A percentile compares a stretch with the other conserved stretches of the same genome.
Evolutionary conservation across 2,329 filamentous ascomycete genomes (phyloP).

Genomic region (Penicillium aurantiogriseum): DNA sequence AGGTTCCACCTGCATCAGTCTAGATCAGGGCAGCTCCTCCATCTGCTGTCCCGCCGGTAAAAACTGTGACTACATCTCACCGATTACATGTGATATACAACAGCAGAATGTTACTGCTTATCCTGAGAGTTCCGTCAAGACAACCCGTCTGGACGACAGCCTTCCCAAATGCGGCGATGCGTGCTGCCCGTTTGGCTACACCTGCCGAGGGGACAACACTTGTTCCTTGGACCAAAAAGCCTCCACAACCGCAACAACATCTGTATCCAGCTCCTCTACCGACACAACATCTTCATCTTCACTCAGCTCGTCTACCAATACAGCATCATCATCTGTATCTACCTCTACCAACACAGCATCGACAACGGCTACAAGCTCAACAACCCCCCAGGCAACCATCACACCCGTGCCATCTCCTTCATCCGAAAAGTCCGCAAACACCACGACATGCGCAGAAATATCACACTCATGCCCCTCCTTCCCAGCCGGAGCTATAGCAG

Average conservation of each 20-base stretch:
- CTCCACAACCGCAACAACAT: constrained; percentile 20
- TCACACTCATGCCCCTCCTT: constrained; percentile 37
- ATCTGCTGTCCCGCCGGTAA: constrained; percentile 48
- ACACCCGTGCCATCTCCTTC: constrained; percentile 24
- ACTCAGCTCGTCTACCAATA: background rate
- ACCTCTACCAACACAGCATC: constrained; percentile 11
- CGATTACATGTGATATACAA: constrained; percentile 45
- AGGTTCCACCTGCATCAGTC: constrained; percentile 40
- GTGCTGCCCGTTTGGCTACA: constrained; percentile 51
- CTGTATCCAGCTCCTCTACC: constrained; percentile 3
- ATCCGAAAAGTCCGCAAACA: constrained; percentile 17
- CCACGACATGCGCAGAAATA: constrained; percentile 3
- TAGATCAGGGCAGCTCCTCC: constrained; percentile 44
- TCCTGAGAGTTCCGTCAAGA: constrained; percentile 41
- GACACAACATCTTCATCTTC: constrained; percentile 14
- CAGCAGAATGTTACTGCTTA: constrained; percentile 42
- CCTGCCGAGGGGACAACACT: constrained; percentile 35
- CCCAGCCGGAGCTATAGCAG: constrained; percentile 42
- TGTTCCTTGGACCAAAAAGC: constrained; percentile 30
- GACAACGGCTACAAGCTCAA: constrained; percentile 14
- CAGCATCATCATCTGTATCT: constrained; percentile 13
- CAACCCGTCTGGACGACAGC: constrained; percentile 40
- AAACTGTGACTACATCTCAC: constrained; percentile 42
- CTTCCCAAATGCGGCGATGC: constrained; percentile 43
- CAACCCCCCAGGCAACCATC: constrained; percentile 20